These are phyloP conservation scores for Emergomyces orientalis DNA, from an alignment of 2,329 filamentous ascomycete genomes.

Conservation along the genomic window DNA sequence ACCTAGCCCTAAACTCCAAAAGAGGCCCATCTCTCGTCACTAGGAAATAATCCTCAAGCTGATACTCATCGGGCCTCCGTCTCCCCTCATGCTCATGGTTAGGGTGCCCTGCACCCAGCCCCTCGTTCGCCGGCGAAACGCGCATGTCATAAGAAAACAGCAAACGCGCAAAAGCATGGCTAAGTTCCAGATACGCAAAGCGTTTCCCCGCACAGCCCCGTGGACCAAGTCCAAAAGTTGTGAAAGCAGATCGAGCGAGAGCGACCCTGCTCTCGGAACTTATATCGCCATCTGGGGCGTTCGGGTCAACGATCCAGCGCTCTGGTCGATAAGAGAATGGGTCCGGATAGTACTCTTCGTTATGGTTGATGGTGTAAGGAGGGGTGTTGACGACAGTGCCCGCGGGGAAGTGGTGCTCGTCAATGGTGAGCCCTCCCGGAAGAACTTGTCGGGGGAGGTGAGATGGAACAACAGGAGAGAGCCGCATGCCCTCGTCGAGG, in stretches of 20 bases:
- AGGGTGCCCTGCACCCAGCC: conserved; percentile 8
- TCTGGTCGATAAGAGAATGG: conserved; percentile 27
- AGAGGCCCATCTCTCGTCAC: conserved; percentile 27
- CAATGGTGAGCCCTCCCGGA: conserved; percentile 24
- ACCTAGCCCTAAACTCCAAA: conserved; percentile 21
- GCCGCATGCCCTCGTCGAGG: conserved; percentile 31
- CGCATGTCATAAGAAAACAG: conserved; percentile 34
- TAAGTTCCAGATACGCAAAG: conserved; percentile 37
- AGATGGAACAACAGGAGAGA: conserved; percentile 24
- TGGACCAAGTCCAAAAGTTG: conserved; percentile 32
- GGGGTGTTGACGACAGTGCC: conserved; percentile 27
- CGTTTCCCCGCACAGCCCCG: conserved; percentile 37
- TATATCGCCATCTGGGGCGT: conserved; percentile 12
- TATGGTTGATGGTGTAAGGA: conserved; percentile 29
- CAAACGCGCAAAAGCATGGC: conserved; percentile 30
- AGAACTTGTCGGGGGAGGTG: conserved; percentile 25
- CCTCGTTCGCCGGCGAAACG: background rate
- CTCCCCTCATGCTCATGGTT: conserved; percentile 17
- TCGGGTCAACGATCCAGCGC: conserved; percentile 27
- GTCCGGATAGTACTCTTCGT: conserved; percentile 25
- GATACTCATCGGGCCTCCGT: conserved; percentile 17
- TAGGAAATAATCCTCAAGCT: conserved; percentile 20
- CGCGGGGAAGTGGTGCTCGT: conserved; percentile 24
- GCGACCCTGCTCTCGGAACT: conserved; percentile 27
- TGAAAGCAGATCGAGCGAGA: conserved; percentile 33